Conservation (phyloP, 2,329 filamentous ascomycete species). For the Trichoderma atrobrunneum region DNA sequence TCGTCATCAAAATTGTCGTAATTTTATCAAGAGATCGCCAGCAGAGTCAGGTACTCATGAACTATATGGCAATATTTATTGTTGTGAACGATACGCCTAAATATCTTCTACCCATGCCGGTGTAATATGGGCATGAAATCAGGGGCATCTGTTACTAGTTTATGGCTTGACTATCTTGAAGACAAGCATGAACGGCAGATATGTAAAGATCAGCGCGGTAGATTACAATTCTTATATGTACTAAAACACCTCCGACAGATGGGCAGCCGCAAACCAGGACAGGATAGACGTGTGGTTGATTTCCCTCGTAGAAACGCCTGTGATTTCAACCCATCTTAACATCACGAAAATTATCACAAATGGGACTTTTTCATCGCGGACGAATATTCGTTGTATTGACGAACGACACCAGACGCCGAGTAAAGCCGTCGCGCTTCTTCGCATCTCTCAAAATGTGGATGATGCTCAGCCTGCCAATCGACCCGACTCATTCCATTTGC, state of each 20-base stretch:
- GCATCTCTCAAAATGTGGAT: slow-evolving; percentile 31
- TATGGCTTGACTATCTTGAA: not conserved
- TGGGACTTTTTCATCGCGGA: slow-evolving; percentile 24
- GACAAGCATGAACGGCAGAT: not conserved
- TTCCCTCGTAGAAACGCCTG: not conserved
- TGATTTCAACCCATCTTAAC: not conserved
- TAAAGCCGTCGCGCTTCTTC: slow-evolving; percentile 39
- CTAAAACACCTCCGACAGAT: not conserved
- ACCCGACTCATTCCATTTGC: slow-evolving; percentile 37
- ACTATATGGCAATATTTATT: not conserved
- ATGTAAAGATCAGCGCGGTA: not conserved
- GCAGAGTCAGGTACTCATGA: not conserved
- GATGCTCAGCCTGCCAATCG: slow-evolving; percentile 37
- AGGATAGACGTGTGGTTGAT: not conserved
- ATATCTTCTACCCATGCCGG: not conserved
- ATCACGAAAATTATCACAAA: not conserved
- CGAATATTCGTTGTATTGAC: slow-evolving; percentile 41
- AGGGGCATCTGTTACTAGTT: not conserved
- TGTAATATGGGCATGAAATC: not conserved
- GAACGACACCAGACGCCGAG: slow-evolving; percentile 43
- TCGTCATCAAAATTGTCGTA: not conserved
- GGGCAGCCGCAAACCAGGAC: not conserved
- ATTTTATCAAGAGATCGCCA: not conserved
- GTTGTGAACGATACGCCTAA: not conserved
- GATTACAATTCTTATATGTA: not conserved